Conservation (phyloP, 106 monocot species). For the Acanthochlamys bracteata region DNA sequence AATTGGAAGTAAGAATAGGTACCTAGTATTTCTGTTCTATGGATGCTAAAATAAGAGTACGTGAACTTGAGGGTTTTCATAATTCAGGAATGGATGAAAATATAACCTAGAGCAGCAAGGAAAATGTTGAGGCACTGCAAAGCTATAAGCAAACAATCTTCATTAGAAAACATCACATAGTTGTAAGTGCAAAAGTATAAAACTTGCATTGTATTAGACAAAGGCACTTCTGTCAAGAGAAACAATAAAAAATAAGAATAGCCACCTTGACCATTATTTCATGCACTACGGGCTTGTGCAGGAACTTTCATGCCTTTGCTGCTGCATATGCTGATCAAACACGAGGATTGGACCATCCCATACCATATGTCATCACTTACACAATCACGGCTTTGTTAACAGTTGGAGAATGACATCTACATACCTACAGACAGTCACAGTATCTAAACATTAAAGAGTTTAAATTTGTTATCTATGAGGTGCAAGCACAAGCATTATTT, state of each 20-base stretch:
- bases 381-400: slow-evolving; percentile 96
- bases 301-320: slow-evolving; percentile 36
- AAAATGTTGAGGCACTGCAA: neutral
- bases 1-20: neutral
- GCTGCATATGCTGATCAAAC: slow-evolving; percentile 79
- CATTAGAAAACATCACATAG: too few species aligned
- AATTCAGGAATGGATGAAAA: neutral
- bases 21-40: neutral
- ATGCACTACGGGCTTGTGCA: slow-evolving; percentile 38
- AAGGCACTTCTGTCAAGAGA: neutral
- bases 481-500: too few species aligned
- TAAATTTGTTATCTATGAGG: too few species aligned
- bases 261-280: slow-evolving; percentile 73
- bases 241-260: slow-evolving; percentile 3
- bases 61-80: too few species aligned
- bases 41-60: too few species aligned
- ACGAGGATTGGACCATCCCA: slow-evolving; percentile 73
- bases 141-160: neutral
- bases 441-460: too few species aligned
- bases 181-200: neutral
- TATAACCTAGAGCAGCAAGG: neutral
- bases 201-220: neutral
- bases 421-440: slow-evolving; percentile 46
- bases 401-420: slow-evolving; percentile 98
- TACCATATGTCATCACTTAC: slow-evolving; percentile 99